Conservation (phyloP, 2,329 filamentous ascomycete genomes). For the Pezicula rhizophila region DNA sequence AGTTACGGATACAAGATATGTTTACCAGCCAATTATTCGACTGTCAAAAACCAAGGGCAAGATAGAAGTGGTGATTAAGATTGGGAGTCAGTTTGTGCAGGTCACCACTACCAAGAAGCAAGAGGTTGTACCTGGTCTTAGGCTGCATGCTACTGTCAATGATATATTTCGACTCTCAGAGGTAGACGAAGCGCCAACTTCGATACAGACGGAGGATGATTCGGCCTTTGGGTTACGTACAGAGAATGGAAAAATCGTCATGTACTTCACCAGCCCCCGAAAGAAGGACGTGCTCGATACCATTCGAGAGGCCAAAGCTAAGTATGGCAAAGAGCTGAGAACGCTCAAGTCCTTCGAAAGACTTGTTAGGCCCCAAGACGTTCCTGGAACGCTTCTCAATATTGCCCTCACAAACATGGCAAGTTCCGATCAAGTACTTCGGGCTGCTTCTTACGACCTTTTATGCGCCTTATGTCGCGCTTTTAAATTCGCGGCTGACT, state of each 20-base stretch:
- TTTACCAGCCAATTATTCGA: slow-evolving; percentile 59
- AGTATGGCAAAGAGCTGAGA: slow-evolving; percentile 57
- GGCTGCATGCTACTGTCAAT: slow-evolving; percentile 58
- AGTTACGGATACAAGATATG: slow-evolving; percentile 58
- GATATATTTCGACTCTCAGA: slow-evolving; percentile 65
- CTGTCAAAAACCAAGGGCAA: slow-evolving; percentile 66
- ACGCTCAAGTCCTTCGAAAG: slow-evolving; percentile 57
- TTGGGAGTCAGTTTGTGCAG: slow-evolving; percentile 64
- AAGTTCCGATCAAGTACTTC: slow-evolving; percentile 52
- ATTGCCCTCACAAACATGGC: slow-evolving; percentile 61
- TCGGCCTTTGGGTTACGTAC: slow-evolving; percentile 61
- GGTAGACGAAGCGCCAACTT: slow-evolving; percentile 60
- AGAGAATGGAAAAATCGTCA: slow-evolving; percentile 64
- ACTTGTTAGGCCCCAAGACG: slow-evolving; percentile 63
- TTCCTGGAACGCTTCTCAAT: slow-evolving; percentile 63
- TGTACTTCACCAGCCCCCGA: slow-evolving; percentile 65
- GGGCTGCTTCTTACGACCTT: slow-evolving; percentile 62
- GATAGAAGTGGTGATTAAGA: slow-evolving; percentile 62
- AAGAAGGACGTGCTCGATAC: slow-evolving; percentile 58
- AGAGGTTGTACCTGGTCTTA: slow-evolving; percentile 57
- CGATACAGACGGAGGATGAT: slow-evolving; percentile 60
- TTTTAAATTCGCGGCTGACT: slow-evolving; percentile 59
- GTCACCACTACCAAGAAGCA: slow-evolving; percentile 64
- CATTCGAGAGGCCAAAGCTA: slow-evolving; percentile 57
- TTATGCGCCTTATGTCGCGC: slow-evolving; percentile 60